Base-by-base conservation (phyloP, 2,329 filamentous ascomycete species). In the Epichloe amarillans region DNA sequence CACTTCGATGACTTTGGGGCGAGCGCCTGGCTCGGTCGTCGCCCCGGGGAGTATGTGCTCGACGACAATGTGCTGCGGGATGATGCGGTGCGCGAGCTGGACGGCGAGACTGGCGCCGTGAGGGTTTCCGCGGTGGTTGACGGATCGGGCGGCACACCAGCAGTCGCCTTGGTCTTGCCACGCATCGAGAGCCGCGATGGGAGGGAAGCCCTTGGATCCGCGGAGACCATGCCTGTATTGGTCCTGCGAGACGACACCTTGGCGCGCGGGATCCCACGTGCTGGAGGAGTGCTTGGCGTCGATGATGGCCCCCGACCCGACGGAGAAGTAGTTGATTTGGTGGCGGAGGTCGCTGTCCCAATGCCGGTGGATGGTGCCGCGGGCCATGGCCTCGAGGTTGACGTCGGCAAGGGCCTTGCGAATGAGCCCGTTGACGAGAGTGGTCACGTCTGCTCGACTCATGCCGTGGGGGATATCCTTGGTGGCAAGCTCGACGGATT, bases 81-180 rank as follows among this genome's bases (percentile, higher is more conserved):
- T 72, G 51, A 90, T 73, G 5, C 67, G 63, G 36, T 74, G 65
- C 36, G 75, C 72, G 17, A 83, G 73, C 40, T 79, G 66, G 17
- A 94, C 77, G 8, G 77, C 78, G 15, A 97, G 69, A 49, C 80
- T 77, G 2, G 82, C 79, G 38, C 80, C 79, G 46, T 75, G 73
- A 7, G 73, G 72, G 15, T 63, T 61, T 11, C 66, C 66, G 15
- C 69, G 67, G 14, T 63, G 64, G 46, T 73, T 68, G 11, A 61
- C 56, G 0, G 69, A 67, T 3, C 60, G 62, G 0, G 71, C 74
- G 4, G 84, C 82, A 64, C 91, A 97, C 86, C 88, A 97, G 66
- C 88, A 94, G 54, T 97, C 86, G 19, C 86, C 87, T 36, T 84
- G 76, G 46, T 95, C 86, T 10, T 82, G 72, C 88, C 90, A 95